These are phyloP conservation scores for Sugiyamaella xylanicola DNA, from an alignment of 1,139 yeast species.

Conservation along the genomic window DNA sequence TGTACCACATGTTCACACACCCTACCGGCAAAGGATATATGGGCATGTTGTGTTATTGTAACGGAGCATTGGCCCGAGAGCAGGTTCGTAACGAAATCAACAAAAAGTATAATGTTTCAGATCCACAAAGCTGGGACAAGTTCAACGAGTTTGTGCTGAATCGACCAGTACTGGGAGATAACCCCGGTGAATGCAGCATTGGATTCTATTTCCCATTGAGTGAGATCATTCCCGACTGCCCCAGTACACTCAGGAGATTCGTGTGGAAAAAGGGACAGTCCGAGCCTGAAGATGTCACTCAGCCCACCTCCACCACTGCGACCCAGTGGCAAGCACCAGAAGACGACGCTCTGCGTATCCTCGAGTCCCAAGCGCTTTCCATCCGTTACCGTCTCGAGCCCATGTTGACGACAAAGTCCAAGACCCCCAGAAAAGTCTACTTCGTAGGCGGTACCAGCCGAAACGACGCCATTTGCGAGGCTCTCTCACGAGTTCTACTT, in stretches of 20 bases:
- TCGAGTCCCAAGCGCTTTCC: constrained; percentile 85
- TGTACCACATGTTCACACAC: constrained; percentile 82
- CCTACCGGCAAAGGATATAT: constrained; percentile 77
- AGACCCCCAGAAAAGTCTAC: constrained; percentile 68
- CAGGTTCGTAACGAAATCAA: constrained; percentile 67
- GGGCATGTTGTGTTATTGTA: constrained; percentile 96
- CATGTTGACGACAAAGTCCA: constrained; percentile 49
- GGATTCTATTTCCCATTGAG: constrained; percentile 88
- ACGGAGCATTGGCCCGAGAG: constrained; percentile 88
- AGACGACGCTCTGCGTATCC: constrained; percentile 73
- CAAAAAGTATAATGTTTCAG: constrained; percentile 44
- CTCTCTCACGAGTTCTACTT: constrained; percentile 72
- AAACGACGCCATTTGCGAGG: constrained; percentile 64
- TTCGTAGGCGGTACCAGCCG: constrained; percentile 89
- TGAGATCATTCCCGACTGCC: constrained; percentile 83
- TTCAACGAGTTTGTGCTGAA: constrained; percentile 52
- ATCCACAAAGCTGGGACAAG: constrained; percentile 55
- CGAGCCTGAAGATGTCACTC: constrained; percentile 6
- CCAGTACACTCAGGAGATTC: constrained; percentile 34
- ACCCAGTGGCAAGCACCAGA: constrained; percentile 49
- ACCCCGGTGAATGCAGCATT: constrained; percentile 45
- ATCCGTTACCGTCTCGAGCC: constrained; percentile 81
- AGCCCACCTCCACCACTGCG: neutral
- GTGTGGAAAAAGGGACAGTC: constrained; percentile 23
- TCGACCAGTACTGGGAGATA: constrained; percentile 35